Evolutionary conservation across 2,329 filamentous ascomycete genomes (phyloP), one percentile per base, ranked within the genome.

Genomic region (Simplicillium aogashimaense): DNA sequence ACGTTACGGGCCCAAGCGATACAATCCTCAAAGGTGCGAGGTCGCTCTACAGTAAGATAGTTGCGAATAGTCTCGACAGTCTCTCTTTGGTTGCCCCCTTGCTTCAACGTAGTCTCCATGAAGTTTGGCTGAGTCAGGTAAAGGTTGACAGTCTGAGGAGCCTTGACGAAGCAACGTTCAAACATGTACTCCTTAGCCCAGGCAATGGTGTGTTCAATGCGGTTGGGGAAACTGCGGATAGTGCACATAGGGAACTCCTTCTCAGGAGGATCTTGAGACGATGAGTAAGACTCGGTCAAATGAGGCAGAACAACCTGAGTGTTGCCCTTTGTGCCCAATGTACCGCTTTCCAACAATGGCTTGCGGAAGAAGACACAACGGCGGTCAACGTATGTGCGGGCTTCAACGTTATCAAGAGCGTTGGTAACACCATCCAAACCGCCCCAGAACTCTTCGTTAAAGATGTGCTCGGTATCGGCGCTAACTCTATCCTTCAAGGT

Each of bases 201-300:
- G 3, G 92, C 92, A 59, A 98, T 98, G 1, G 92, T 97, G 63
- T 98, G 92, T 66, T 98, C 89, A 53, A 98, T 98, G 54, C 83
- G 83, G 72, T 98, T 98, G 43, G 92, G 92, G 72, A 98, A 98
- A 63, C 89, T 95, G 56, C 86, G 80, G 46, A 98, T 74, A 5
- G 92, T 97, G 63, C 92, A 98, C 89, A 97, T 97, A 1, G 92
- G 92, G 74, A 98, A 97, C 1, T 92, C 94, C 67, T 95, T 88
- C 72, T 98, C 94, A 0, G 92, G 92, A 1, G 92, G 92, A 59
- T 98, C 94, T 59, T 95, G 90, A 15, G 92, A 97, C 4, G 70
- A 74, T 1, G 92, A 95, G 68, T 98, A 98, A 1, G 92, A 97
- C 63, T 98, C 94, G 1, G 92, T 97, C 47, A 95, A 67, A 51